Conservation (phyloP, 805 yeast species). For the Candida argentea region DNA sequence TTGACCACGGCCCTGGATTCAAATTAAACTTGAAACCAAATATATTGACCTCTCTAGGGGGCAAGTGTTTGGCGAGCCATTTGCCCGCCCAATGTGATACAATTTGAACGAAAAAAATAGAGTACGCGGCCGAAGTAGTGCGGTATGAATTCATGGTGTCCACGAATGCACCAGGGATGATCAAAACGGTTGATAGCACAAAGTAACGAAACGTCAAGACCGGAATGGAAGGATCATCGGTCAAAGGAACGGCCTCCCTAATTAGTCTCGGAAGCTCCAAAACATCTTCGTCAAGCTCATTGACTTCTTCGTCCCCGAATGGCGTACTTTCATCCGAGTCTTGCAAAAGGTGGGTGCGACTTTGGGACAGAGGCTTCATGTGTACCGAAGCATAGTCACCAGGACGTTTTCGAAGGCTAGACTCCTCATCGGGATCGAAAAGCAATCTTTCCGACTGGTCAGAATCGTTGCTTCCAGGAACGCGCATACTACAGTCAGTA, state of each 20-base stretch:
- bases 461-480: too few species aligned
- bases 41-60: slow-evolving; percentile 14
- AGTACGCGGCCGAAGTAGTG: slow-evolving; percentile 39
- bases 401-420: too few species aligned
- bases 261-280: slow-evolving; percentile 20
- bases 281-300: slow-evolving; percentile 10
- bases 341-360: too few species aligned
- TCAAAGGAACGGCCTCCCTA: slow-evolving; percentile 25
- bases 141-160: slow-evolving; percentile 33
- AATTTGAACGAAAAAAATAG: slow-evolving; percentile 43
- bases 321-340: too few species aligned
- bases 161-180: slow-evolving; percentile 33
- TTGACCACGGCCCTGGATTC: slow-evolving; percentile 49
- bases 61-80: slow-evolving; percentile 33
- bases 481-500: too few species aligned
- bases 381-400: too few species aligned
- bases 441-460: too few species aligned
- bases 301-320: background rate
- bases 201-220: slow-evolving; percentile 28
- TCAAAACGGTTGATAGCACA: slow-evolving; percentile 21
- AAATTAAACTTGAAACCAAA: slow-evolving; percentile 20
- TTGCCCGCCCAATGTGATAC: slow-evolving; percentile 38
- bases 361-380: too few species aligned
- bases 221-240: slow-evolving; percentile 30
- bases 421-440: too few species aligned